These are phyloP conservation scores for Penicillium maclennaniae DNA, from an alignment of 495 filamentous ascomycete species.

Conservation along the genomic window DNA sequence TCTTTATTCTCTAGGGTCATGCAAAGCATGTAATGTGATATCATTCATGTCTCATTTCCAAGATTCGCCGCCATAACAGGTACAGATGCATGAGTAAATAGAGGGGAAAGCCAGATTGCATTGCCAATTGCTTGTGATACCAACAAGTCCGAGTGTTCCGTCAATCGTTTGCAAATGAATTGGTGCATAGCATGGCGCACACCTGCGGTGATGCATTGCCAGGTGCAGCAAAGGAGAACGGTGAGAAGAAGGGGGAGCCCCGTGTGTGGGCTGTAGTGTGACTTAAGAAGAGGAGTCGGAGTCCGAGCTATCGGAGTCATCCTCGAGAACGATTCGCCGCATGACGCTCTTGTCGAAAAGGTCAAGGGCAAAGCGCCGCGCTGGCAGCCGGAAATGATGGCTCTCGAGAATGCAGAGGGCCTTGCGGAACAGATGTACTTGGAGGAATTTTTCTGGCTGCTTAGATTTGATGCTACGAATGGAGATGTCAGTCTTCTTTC, in stretches of 20 bases:
- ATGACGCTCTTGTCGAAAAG: conserved; percentile 89
- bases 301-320: conserved; percentile 48
- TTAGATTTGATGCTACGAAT: conserved; percentile 58
- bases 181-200: neutral
- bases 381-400: conserved; percentile 80
- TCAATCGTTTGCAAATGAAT: neutral
- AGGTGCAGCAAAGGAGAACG: neutral
- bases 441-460: conserved; percentile 66
- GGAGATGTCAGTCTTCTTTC: conserved; percentile 11
- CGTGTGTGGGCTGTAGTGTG: conserved; percentile 8
- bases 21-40: conserved; percentile 10
- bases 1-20: neutral
- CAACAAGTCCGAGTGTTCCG: conserved; percentile 2
- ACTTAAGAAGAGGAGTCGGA: conserved; percentile 33
- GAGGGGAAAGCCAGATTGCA: conserved; percentile 4
- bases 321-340: conserved; percentile 70
- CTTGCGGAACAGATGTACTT: conserved; percentile 73
- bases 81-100: conserved; percentile 10
- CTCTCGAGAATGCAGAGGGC: conserved; percentile 82
- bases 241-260: neutral
- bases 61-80: conserved; percentile 15
- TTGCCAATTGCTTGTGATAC: neutral
- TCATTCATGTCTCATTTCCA: conserved; percentile 23
- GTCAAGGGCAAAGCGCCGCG: conserved; percentile 84
- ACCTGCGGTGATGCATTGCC: neutral